phyloP scores from a whole-genome alignment of 768 basidiomycete species.

The Leccinellum luteum region DNA sequence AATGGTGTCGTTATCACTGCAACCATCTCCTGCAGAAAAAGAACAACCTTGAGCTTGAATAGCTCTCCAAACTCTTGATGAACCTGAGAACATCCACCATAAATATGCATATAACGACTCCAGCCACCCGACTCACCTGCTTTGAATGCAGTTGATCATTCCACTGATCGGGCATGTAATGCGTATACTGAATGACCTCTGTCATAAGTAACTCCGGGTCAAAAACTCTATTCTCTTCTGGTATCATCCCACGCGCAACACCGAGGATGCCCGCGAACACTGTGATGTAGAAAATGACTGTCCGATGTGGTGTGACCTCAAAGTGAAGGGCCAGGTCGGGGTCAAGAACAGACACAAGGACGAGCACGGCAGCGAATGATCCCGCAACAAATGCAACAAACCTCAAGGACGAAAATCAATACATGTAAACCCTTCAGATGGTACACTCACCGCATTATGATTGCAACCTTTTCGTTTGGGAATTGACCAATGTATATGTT shows the following conservation, averaged over 20 bases:
- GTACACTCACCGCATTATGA: conserved; percentile 77
- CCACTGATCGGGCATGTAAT: conserved; percentile 96
- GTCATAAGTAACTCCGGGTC: conserved; percentile 92
- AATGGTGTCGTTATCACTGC: conserved; percentile 94
- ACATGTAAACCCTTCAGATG: neutral
- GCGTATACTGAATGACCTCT: conserved; percentile 90
- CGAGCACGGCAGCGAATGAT: conserved; percentile 93
- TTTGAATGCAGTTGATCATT: conserved; percentile 85
- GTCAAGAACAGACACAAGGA: conserved; percentile 88
- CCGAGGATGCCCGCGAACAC: conserved; percentile 88
- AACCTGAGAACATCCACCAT: conserved; percentile 46
- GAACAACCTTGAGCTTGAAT: conserved; percentile 88
- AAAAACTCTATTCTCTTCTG: conserved; percentile 89
- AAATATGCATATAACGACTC: neutral
- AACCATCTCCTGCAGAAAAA: conserved; percentile 84
- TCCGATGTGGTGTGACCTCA: conserved; percentile 91
- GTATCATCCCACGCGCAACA: conserved; percentile 91
- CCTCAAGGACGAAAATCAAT: conserved; percentile 38
- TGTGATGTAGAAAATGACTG: conserved; percentile 89
- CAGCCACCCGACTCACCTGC: conserved; percentile 44
- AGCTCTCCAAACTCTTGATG: conserved; percentile 90
- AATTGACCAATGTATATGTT: conserved; percentile 98
- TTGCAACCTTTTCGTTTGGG: conserved; percentile 88
- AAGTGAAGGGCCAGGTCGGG: conserved; percentile 92
- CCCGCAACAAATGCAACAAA: conserved; percentile 96